These are phyloP conservation scores for Ceratocystis smalleyi DNA, from an alignment of 2,329 filamentous ascomycete genomes.

Conservation along the genomic window DNA sequence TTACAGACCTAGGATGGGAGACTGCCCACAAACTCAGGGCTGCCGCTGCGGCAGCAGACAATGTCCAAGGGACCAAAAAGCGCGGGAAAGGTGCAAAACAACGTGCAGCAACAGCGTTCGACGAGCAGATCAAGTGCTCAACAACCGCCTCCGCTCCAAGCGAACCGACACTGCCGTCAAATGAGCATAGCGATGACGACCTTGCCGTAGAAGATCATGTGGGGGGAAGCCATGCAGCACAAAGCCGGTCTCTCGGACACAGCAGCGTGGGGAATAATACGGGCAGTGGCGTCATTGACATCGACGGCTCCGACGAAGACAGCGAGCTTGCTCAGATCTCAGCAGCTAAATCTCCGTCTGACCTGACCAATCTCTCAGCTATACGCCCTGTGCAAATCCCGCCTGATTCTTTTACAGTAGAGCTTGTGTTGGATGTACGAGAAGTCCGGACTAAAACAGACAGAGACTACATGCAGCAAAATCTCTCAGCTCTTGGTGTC, in stretches of 20 bases:
- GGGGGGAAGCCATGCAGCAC: not conserved
- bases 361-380: conserved; percentile 24
- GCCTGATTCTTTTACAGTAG: conserved; percentile 53
- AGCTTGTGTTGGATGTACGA: conserved; percentile 58
- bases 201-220: not conserved
- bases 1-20: conserved; percentile 68
- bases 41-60: conserved; percentile 15
- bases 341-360: not conserved
- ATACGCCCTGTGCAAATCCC: conserved; percentile 47
- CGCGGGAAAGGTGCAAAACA: not conserved
- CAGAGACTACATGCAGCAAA: conserved; percentile 60
- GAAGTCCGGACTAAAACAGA: conserved; percentile 60
- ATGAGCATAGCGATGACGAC: not conserved
- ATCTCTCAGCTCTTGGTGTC: conserved; percentile 51
- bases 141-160: not conserved
- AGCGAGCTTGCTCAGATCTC: not conserved
- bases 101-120: not conserved
- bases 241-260: not conserved
- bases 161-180: not conserved
- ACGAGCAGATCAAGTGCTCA: not conserved
- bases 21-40: conserved; percentile 47
- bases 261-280: no score
- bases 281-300: not conserved
- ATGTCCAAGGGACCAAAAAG: not conserved
- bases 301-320: not conserved